Conservation (phyloP, 345 rosid genomes). For the Adansonia digitata region DNA sequence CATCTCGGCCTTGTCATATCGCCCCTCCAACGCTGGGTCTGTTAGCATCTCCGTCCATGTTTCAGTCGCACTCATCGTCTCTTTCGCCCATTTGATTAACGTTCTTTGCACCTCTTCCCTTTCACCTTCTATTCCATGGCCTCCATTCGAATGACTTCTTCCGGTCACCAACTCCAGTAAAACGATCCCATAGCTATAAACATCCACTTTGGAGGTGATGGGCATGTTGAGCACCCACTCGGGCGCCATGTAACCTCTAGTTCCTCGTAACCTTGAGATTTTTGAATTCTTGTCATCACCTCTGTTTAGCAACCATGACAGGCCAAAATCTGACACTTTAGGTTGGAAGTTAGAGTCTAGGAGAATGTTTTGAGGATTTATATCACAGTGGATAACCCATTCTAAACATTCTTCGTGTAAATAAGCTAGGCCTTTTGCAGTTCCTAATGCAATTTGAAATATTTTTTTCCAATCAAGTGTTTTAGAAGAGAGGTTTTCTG, state of each 20-base stretch:
- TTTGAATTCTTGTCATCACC: not conserved
- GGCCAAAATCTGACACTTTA: slow-evolving; percentile 23
- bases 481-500: not conserved
- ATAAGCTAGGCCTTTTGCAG: slow-evolving; percentile 34
- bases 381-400: slow-evolving; percentile 31
- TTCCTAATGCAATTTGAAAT: slow-evolving; percentile 18
- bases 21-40: slow-evolving; percentile 3
- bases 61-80: not conserved
- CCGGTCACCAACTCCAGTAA: slow-evolving; percentile 30
- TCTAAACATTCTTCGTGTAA: slow-evolving; percentile 37
- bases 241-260: slow-evolving; percentile 29
- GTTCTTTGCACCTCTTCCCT: not conserved
- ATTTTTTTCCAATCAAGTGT: slow-evolving; percentile 18
- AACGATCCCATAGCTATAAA: slow-evolving; percentile 38
- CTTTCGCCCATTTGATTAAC: not conserved
- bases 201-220: slow-evolving; percentile 39
- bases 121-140: not conserved
- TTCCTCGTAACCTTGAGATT: slow-evolving; percentile 24
- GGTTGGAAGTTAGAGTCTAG: slow-evolving; percentile 13
- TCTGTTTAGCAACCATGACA: slow-evolving; percentile 12
- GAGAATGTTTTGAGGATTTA: slow-evolving; percentile 30
- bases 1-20: slow-evolving; percentile 5
- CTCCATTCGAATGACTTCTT: not conserved
- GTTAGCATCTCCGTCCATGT: slow-evolving; percentile 12
- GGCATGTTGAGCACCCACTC: slow-evolving; percentile 22